Percentiles rank a stretch among this genome's conserved stretches.
Conservation (phyloP, 2,329 filamentous ascomycete genomes). For the Epichloe baconii region DNA sequence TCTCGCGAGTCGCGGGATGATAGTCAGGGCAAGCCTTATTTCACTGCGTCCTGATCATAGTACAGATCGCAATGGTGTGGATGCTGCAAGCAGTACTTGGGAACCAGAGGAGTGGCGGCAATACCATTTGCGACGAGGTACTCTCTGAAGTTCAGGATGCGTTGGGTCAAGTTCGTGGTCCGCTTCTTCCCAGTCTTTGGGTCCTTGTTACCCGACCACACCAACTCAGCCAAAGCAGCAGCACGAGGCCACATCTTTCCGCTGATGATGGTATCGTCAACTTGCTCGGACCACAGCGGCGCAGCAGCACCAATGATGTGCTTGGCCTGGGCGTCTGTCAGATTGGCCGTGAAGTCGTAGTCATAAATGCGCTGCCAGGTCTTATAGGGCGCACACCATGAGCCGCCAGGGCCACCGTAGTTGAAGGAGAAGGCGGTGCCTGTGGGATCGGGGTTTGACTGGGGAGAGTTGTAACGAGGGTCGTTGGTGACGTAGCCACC, state of each 20-base stretch:
- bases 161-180: conserved; percentile 27
- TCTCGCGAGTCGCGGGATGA: too few species aligned
- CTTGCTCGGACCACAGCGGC: conserved; percentile 40
- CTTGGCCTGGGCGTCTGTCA: conserved; percentile 30
- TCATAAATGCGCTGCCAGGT: conserved; percentile 48
- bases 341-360: conserved; percentile 39
- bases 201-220: conserved; percentile 42
- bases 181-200: conserved; percentile 29
- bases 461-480: conserved; percentile 36
- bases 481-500: conserved; percentile 43
- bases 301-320: conserved; percentile 39
- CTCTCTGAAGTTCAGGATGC: conserved; percentile 46
- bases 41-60: conserved; percentile 31
- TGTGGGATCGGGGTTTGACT: conserved; percentile 32
- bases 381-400: conserved; percentile 47
- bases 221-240: conserved; percentile 39
- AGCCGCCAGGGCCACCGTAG: conserved; percentile 38
- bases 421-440: conserved; percentile 33
- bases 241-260: conserved; percentile 42
- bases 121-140: conserved; percentile 43
- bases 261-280: conserved; percentile 37
- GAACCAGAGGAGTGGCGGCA: conserved; percentile 34
- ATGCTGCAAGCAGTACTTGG: conserved; percentile 44
- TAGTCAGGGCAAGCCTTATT: conserved; percentile 2
- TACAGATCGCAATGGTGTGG: conserved; percentile 44